These are phyloP conservation scores for Hyaloscypha finlandica DNA, from an alignment of 495 filamentous ascomycete species.

Conservation along the genomic window DNA sequence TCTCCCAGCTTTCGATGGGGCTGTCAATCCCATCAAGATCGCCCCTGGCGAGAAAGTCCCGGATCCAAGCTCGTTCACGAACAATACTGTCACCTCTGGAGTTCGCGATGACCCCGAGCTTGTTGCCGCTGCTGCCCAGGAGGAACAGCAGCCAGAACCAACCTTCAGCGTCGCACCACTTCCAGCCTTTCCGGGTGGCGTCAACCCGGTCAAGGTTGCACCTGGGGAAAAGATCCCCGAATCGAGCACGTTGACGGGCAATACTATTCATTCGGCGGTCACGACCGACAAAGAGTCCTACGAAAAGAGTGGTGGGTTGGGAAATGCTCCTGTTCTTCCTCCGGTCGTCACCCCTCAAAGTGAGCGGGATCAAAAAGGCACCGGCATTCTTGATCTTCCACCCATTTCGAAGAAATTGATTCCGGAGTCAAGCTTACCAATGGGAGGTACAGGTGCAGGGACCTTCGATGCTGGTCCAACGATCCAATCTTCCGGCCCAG, in stretches of 20 bases:
- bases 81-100: constrained; percentile 55
- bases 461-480: constrained; percentile 44
- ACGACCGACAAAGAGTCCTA: constrained; percentile 72
- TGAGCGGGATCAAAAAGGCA: constrained; percentile 47
- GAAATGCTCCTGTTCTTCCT: constrained; percentile 45
- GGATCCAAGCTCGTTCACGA: constrained; percentile 54
- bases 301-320: constrained; percentile 66
- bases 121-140: constrained; percentile 23
- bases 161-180: constrained; percentile 69
- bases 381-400: constrained; percentile 61
- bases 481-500: constrained; percentile 68
- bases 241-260: constrained; percentile 48
- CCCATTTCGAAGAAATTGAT: constrained; percentile 67
- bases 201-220: constrained; percentile 77
- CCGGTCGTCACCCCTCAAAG: constrained; percentile 45
- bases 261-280: constrained; percentile 59
- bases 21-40: constrained; percentile 78
- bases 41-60: constrained; percentile 81
- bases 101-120: constrained; percentile 65
- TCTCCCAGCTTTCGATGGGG: constrained; percentile 74
- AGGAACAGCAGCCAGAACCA: constrained; percentile 42
- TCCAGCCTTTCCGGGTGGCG: constrained; percentile 73
- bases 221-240: constrained; percentile 82
- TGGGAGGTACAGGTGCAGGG: constrained; percentile 43
- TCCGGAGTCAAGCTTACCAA: constrained; percentile 84